Conservation (phyloP, 257 asterid genomes). For the Salvia hispanica region DNA sequence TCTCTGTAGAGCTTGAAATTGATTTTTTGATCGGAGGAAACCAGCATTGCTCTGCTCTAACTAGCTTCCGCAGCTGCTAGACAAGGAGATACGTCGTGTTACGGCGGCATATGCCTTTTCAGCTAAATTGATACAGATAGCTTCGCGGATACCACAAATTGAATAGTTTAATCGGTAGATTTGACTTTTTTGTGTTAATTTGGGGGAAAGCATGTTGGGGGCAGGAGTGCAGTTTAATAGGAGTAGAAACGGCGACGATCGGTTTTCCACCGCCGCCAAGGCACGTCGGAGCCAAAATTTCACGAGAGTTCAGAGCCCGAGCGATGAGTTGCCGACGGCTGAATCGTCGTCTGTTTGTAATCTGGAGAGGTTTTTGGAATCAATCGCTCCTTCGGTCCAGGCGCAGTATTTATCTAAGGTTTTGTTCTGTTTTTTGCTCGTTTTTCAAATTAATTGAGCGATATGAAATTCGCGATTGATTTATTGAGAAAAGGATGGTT, state of each 20-base stretch:
- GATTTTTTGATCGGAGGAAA: conserved; percentile 29
- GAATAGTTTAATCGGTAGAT: conserved; percentile 13
- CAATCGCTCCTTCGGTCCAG: conserved; percentile 64
- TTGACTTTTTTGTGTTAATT: conserved; percentile 30
- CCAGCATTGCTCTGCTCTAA: conserved; percentile 13
- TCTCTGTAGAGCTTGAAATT: conserved; percentile 15
- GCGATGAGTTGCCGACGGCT: conserved; percentile 39
- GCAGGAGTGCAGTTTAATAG: conserved; percentile 70
- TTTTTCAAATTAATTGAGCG: conserved; percentile 14
- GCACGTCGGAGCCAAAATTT: conserved; percentile 60
- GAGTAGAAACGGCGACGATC: conserved; percentile 69
- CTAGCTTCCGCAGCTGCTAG: conserved; percentile 8
- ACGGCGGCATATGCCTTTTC: conserved; percentile 8
- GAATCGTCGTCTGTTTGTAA: conserved; percentile 47
- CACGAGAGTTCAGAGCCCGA: conserved; percentile 59
- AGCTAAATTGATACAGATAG: neutral
- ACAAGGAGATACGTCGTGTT: conserved; percentile 13
- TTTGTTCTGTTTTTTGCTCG: neutral
- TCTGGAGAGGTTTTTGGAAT: conserved; percentile 63
- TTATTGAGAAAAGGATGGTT: neutral
- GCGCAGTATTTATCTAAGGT: conserved; percentile 77
- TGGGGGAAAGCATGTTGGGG: conserved; percentile 56
- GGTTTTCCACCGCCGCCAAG: conserved; percentile 65
- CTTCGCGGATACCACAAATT: conserved; percentile 2
- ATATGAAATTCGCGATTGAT: conserved; percentile 17